Base-by-base conservation (phyloP, 1,139 yeast genomes). In the Candida tetrigidarum region DNA sequence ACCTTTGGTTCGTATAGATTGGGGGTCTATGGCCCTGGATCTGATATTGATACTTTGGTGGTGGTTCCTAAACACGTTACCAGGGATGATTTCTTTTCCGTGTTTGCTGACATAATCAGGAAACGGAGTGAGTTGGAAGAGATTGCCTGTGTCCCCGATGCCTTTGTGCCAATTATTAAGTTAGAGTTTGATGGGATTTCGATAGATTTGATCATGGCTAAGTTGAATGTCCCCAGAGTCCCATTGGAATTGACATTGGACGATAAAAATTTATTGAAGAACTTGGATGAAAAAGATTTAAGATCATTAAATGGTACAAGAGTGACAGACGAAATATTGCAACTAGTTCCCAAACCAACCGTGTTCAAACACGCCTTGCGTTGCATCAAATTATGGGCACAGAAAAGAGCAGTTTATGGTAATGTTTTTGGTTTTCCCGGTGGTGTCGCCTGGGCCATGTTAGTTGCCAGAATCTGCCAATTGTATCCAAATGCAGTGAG, bases 381-480 rank as follows among this genome's bases (percentile, higher is more conserved):
- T 51, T 93, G 96, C 19, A 87, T 93, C 47, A 93, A 93, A 63
- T 74, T 93, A 61, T 93, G 99, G 99, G 99, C 99, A 0, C 95
- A 91, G 61, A 81, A 91, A 56, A 77, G 98, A 46, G 99, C 97
- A 0, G 81, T 93, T 14, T 93, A 93, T 64, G 98, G 89, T 4
- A 93, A 93, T 60, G 86, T 93, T 39, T 90, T 86, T 76, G 99
- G 99, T 0, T 93, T 93, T 66, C 99, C 99, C 0, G 99, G 99
- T 56, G 99, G 99, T 64, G 99, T 93, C 28, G 99, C 99, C 0
- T 93, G 99, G 99, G 99, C 99, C 1, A 93, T 93, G 98, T 67
- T 93, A 39, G 97, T 91, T 6, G 99, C 99, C 0, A 78, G 99
- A 57, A 91, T 93, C 27, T 93, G 99, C 63, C 99, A 93, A 61